A percentile compares a stretch with the other conserved stretches of the same genome.
Conservation (phyloP, 2,329 filamentous ascomycete species). For the Arthrocladium fulminans region DNA sequence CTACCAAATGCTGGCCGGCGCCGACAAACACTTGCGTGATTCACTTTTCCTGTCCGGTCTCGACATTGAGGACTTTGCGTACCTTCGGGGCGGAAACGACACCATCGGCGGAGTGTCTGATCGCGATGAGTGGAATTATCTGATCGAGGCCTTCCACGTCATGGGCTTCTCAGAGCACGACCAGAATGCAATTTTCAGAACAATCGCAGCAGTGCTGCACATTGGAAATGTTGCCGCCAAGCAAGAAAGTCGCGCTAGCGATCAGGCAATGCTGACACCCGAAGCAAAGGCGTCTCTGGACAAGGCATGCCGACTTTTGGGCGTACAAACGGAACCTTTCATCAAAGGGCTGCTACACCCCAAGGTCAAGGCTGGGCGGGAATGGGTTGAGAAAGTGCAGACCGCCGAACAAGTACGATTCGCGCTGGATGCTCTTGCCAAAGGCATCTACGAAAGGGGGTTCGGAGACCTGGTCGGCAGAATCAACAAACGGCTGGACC, state of each 20-base stretch:
- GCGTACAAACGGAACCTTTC: conserved; percentile 76
- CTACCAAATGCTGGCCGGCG: conserved; percentile 86
- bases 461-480: conserved; percentile 87
- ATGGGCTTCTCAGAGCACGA: conserved; percentile 90
- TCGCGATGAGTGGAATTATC: conserved; percentile 73
- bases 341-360: conserved; percentile 83
- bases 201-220: conserved; percentile 84
- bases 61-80: conserved; percentile 78
- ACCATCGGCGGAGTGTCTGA: conserved; percentile 86
- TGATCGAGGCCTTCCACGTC: conserved; percentile 86
- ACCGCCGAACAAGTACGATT: conserved; percentile 93
- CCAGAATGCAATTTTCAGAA: conserved; percentile 72
- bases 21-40: conserved; percentile 61
- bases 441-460: conserved; percentile 93
- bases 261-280: conserved; percentile 74
- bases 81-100: conserved; percentile 85
- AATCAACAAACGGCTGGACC: conserved; percentile 86
- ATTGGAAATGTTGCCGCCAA: conserved; percentile 83
- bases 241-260: conserved; percentile 81
- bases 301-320: conserved; percentile 73
- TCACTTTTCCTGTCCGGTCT: conserved; percentile 67
- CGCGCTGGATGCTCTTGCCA: conserved; percentile 80
- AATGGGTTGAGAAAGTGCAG: conserved; percentile 98
- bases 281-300: conserved; percentile 67
- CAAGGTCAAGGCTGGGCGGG: conserved; percentile 85